These are phyloP conservation scores for Skeletonema grethae DNA, from an alignment of 108 stramenopile genomes.

Conservation along the genomic window DNA sequence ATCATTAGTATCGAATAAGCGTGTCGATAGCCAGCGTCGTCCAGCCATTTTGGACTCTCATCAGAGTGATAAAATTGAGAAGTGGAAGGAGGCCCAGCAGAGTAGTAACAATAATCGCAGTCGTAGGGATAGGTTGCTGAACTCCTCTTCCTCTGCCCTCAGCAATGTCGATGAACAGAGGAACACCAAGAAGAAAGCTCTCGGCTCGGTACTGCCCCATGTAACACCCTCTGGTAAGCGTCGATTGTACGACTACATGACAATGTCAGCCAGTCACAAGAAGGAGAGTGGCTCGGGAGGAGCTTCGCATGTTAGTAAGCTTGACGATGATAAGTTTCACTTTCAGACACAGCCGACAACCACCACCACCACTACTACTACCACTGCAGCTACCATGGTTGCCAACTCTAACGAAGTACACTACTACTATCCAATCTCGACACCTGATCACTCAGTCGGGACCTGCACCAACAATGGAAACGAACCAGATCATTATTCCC, in stretches of 20 bases:
- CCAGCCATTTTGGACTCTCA: constrained; percentile 1
- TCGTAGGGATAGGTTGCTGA: too few species aligned
- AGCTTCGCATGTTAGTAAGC: not conserved
- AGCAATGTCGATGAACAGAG: not conserved
- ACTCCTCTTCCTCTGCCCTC: too few species aligned
- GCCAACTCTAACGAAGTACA: not conserved
- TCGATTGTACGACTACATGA: not conserved
- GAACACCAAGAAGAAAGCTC: not conserved
- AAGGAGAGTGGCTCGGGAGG: not conserved
- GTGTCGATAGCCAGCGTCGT: not conserved
- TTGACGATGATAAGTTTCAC: not conserved
- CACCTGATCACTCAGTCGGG: constrained; percentile 1
- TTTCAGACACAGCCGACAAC: constrained; percentile 1
- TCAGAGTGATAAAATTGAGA: not conserved
- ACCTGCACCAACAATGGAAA: constrained; percentile 9
- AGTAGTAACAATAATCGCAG: too few species aligned
- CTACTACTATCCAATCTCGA: not conserved
- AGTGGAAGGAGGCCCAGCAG: not conserved
- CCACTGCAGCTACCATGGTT: not conserved
- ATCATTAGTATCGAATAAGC: not conserved
- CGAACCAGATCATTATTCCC: not conserved
- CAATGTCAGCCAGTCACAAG: not conserved
- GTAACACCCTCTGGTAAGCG: not conserved
- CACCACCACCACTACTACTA: not conserved
- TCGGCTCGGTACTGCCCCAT: not conserved